Evolutionary conservation across 306 rosid species (phyloP).

Genomic region (Elaeagnus macrophylla): DNA sequence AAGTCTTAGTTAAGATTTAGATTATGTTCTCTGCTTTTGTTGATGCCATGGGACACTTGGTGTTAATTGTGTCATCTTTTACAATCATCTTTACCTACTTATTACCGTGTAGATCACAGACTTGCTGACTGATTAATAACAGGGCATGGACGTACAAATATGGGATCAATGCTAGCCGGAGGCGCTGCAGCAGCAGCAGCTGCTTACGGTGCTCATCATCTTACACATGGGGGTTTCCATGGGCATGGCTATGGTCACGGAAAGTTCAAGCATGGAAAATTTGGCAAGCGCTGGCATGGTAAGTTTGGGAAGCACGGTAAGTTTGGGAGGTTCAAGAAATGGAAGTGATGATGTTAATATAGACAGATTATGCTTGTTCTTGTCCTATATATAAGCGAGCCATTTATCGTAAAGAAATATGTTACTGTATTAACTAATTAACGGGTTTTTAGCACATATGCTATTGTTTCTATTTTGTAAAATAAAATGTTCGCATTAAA

Average conservation of each 20-base stretch:
- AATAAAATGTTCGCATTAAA: too few species aligned
- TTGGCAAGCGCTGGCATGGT: conserved; percentile 43
- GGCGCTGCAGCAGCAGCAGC: conserved; percentile 82
- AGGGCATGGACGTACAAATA: conserved; percentile 39
- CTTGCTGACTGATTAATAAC: conserved; percentile 5
- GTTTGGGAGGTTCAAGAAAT: conserved; percentile 41
- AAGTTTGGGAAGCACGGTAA: conserved; percentile 36
- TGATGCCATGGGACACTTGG: too few species aligned
- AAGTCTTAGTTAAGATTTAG: too few species aligned
- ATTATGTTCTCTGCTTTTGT: too few species aligned
- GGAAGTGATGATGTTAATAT: conserved; percentile 41
- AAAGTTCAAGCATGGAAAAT: conserved; percentile 54
- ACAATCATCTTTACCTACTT: too few species aligned
- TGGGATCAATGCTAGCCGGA: conserved; percentile 59
- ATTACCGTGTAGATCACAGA: too few species aligned
- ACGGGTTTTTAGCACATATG: too few species aligned
- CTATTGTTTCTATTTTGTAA: too few species aligned
- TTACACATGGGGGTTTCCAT: conserved; percentile 34
- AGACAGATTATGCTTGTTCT: background rate
- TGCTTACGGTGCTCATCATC: conserved; percentile 62
- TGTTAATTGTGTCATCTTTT: too few species aligned
- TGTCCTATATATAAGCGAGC: too few species aligned
- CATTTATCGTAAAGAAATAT: too few species aligned
- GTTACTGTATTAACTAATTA: too few species aligned
- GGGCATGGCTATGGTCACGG: conserved; percentile 34